phyloP scores from a whole-genome alignment of 2,329 filamentous ascomycete species.

The Aspergillus neotritici region DNA sequence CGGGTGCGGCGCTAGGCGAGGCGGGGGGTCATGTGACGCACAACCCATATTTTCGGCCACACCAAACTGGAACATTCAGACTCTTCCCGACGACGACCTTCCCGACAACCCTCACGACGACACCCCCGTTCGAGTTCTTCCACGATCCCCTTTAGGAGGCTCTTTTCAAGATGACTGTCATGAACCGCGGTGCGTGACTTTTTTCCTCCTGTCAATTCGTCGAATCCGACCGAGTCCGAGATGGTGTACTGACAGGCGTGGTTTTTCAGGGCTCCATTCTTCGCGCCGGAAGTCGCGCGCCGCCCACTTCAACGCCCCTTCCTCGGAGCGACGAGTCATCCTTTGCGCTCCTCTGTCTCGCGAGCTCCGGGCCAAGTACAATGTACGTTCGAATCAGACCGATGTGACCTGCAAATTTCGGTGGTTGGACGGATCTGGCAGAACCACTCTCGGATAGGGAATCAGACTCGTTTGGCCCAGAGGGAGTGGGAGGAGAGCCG shows the following conservation, averaged over 20 bases:
- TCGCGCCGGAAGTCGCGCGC: slow-evolving; percentile 98
- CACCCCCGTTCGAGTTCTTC: slow-evolving; percentile 13
- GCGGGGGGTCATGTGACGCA: slow-evolving; percentile 25
- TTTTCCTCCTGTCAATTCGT: neutral
- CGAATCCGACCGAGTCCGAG: slow-evolving; percentile 1
- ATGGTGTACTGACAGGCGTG: slow-evolving; percentile 8
- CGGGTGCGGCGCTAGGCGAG: slow-evolving; percentile 19
- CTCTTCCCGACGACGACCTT: slow-evolving; percentile 1
- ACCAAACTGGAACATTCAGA: slow-evolving; percentile 6
- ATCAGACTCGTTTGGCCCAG: neutral
- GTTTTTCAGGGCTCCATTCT: slow-evolving; percentile 47
- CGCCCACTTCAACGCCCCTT: slow-evolving; percentile 94
- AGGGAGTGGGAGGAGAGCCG: too few species aligned
- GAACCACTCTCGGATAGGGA: neutral
- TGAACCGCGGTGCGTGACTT: slow-evolving; percentile 24
- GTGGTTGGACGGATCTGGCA: slow-evolving; percentile 6
- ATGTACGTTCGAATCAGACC: slow-evolving; percentile 56
- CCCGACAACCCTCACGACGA: slow-evolving; percentile 16
- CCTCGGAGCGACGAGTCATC: slow-evolving; percentile 87
- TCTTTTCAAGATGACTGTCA: slow-evolving; percentile 27
- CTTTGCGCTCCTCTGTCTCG: slow-evolving; percentile 95
- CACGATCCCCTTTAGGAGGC: slow-evolving; percentile 17
- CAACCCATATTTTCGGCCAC: slow-evolving; percentile 22
- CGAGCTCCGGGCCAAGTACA: slow-evolving; percentile 98
- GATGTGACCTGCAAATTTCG: slow-evolving; percentile 1